Percentiles rank a stretch among this genome's conserved stretches.
Conservation (phyloP, 2,329 filamentous ascomycete genomes). For the Fusarium nodosum region DNA sequence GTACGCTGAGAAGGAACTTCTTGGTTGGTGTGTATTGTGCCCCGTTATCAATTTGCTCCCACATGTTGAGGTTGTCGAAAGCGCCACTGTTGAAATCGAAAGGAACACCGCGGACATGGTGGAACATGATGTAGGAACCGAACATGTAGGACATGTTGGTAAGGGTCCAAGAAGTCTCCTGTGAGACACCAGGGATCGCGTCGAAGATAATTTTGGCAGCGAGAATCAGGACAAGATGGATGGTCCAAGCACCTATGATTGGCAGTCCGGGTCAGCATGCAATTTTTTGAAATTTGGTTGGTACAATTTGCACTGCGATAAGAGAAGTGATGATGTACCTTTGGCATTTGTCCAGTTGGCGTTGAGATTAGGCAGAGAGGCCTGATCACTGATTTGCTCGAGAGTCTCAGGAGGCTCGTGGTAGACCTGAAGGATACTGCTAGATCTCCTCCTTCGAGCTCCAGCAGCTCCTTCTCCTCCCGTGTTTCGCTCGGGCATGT, state of each 20-base stretch:
- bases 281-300: constrained; percentile 12
- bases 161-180: constrained; percentile 98
- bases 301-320: constrained; percentile 14
- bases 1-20: constrained; percentile 96
- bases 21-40: constrained; percentile 99
- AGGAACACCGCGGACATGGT: constrained; percentile 96
- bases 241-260: constrained; percentile 89
- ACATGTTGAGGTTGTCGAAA: constrained; percentile 99
- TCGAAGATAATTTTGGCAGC: constrained; percentile 97
- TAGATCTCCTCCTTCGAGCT: constrained; percentile 90
- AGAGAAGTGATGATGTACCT: constrained; percentile 69
- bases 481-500: constrained; percentile 69
- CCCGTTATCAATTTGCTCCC: constrained; percentile 99
- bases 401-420: constrained; percentile 96
- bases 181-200: constrained; percentile 94
- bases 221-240: constrained; percentile 93
- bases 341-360: constrained; percentile 99
- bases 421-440: constrained; percentile 92
- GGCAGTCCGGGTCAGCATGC: constrained; percentile 36
- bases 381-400: constrained; percentile 97
- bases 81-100: constrained; percentile 99
- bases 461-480: constrained; percentile 62
- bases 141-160: constrained; percentile 99
- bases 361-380: constrained; percentile 93
- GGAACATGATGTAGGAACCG: constrained; percentile 99